Base-by-base conservation (phyloP, 2,329 filamentous ascomycete species). In the Penicillium sp. region DNA sequence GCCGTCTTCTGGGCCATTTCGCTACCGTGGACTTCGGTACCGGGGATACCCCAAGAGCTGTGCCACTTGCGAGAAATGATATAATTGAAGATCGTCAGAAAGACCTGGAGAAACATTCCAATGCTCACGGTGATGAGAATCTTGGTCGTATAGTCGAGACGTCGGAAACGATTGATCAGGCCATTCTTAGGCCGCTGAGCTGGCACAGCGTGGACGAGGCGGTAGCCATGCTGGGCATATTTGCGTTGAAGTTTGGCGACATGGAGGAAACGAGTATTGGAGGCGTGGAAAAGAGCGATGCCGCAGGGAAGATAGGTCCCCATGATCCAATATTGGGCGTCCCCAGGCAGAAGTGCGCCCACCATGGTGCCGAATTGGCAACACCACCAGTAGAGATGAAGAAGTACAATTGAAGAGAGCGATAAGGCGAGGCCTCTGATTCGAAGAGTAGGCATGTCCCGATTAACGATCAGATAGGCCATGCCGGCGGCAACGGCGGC, bases 311-410 rank as follows among this genome's bases (percentile, higher is more conserved):
- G 77, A 71, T 85, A 87, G 58, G 86, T 79, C 63, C 84, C 83
- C 87, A 90, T 90, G 73, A 88, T 81, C 85, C 87, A 90, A 71
- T 82, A 90, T 73, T 88, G 85, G 16, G 79, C 79, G 22, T 81
- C 76, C 55, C 84, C 84, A 0, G 85, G 83, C 59, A 78, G 70
- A 26, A 69, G 59, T 6, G 74, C 61, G 35, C 76, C 76, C 7
- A 79, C 63, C 57, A 76, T 71, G 52, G 72, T 73, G 19, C 70
- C 73, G 33, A 78, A 68, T 59, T 79, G 73, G 33, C 71, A 71
- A 10, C 72, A 63, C 35, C 72, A 64, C 67, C 71, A 74, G 64
- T 79, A 79, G 16, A 79, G 62, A 65, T 79, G 77, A 48, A 79
- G 73, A 22, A 76, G 60, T 1, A 71, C 68, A 19, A 79, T 71